phyloP scores from a whole-genome alignment of 177 flowering plant species.

The Vitis hybrid region DNA sequence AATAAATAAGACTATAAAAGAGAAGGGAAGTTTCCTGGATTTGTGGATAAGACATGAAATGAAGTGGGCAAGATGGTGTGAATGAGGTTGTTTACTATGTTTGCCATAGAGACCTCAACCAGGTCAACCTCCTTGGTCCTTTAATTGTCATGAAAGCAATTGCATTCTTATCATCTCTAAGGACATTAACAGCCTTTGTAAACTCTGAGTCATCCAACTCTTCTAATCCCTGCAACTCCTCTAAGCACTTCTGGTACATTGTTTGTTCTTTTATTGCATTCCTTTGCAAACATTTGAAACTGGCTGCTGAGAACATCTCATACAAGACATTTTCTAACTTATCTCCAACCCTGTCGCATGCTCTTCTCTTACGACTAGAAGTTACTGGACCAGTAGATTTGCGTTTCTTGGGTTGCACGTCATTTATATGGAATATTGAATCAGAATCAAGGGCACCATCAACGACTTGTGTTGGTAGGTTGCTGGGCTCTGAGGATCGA shows the following conservation, averaged over 20 bases:
- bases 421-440: slow-evolving; percentile 13
- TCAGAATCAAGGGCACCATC: slow-evolving; percentile 21
- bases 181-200: slow-evolving; percentile 24
- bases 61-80: too few relatives aligned
- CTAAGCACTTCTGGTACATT: slow-evolving; percentile 18
- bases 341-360: slow-evolving; percentile 6
- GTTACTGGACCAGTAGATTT: slow-evolving; percentile 3
- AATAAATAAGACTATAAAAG: too few relatives aligned
- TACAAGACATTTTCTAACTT: slow-evolving; percentile 18
- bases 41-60: too few relatives aligned
- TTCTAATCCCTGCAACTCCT: slow-evolving; percentile 24
- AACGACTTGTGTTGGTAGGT: slow-evolving; percentile 16
- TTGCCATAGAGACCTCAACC: slow-evolving; percentile 26
- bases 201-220: slow-evolving; percentile 20
- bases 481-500: slow-evolving; percentile 19
- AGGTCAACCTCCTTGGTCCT: slow-evolving; percentile 15
- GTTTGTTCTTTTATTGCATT: slow-evolving; percentile 8
- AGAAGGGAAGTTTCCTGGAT: too few relatives aligned
- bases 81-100: neutral
- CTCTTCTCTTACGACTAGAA: slow-evolving; percentile 15
- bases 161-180: slow-evolving; percentile 23
- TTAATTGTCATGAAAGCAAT: slow-evolving; percentile 26
- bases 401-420: slow-evolving; percentile 11
- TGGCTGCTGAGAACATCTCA: slow-evolving; percentile 18
- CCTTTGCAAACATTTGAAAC: slow-evolving; percentile 12